phyloP scores from a whole-genome alignment of 805 yeast genomes.

The Blastobotrys chiropterorum region DNA sequence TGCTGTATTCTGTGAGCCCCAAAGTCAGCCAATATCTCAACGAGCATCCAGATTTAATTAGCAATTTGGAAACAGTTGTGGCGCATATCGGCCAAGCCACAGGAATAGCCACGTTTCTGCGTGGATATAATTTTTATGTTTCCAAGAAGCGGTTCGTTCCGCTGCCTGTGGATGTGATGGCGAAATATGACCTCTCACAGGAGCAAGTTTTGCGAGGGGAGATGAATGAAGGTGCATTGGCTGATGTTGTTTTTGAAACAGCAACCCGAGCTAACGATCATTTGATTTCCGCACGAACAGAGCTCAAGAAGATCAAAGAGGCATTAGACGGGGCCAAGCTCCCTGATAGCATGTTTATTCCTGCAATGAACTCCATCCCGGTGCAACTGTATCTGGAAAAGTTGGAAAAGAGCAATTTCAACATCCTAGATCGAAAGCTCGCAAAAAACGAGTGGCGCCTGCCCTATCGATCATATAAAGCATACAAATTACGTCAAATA shows the following conservation, averaged over 20 bases:
- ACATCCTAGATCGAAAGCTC: constrained; percentile 42
- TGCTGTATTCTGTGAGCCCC: constrained; percentile 51
- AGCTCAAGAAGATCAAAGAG: constrained; percentile 37
- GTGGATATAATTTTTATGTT: constrained; percentile 56
- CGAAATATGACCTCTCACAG: constrained; percentile 50
- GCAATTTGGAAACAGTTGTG: constrained; percentile 48
- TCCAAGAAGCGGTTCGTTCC: constrained; percentile 43
- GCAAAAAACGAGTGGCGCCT: constrained; percentile 56
- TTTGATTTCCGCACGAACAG: constrained; percentile 57
- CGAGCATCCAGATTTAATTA: constrained; percentile 39
- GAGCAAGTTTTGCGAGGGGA: constrained; percentile 42
- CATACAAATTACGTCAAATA: constrained; percentile 33
- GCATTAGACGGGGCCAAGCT: constrained; percentile 31
- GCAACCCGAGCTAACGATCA: constrained; percentile 80
- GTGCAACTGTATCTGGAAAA: constrained; percentile 53
- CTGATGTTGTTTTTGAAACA: constrained; percentile 59
- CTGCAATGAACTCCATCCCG: constrained; percentile 64
- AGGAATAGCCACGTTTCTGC: constrained; percentile 57
- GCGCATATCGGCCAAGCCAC: constrained; percentile 84
- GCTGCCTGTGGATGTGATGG: constrained; percentile 58
- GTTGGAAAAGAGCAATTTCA: constrained; percentile 60
- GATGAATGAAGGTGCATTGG: constrained; percentile 35
- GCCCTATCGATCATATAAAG: constrained; percentile 52
- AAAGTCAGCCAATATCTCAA: constrained; percentile 46
- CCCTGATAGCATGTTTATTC: constrained; percentile 56